Evolutionary conservation across 176 grass and related monocot genomes (phyloP).

Genomic region (Hyparrhenia diplandra): DNA sequence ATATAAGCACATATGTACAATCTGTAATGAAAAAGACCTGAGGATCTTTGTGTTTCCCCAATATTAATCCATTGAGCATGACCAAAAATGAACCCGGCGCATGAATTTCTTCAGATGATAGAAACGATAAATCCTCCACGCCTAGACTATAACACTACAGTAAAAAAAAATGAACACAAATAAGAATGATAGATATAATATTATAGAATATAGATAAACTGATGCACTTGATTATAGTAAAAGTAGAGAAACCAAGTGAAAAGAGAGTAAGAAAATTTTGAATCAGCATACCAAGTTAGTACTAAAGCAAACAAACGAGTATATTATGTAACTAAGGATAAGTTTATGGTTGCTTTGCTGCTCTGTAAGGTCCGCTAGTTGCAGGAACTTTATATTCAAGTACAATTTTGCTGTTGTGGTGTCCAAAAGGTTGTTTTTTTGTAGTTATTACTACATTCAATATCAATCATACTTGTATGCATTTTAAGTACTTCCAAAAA

Average conservation of each 20-base stretch:
- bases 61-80: slow-evolving; percentile 93
- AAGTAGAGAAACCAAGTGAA: background rate
- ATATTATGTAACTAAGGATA: background rate
- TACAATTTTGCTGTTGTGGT: background rate
- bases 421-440: background rate
- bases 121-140: slow-evolving; percentile 65
- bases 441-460: background rate
- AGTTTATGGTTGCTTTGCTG: background rate
- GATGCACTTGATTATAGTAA: too few species aligned
- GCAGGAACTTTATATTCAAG: background rate
- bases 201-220: background rate
- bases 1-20: background rate
- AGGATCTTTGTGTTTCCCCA: slow-evolving; percentile 85
- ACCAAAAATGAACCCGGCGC: slow-evolving; percentile 84
- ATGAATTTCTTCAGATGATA: slow-evolving; percentile 88
- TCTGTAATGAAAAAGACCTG: slow-evolving; percentile 45
- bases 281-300: background rate
- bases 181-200: background rate
- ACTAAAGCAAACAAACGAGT: background rate
- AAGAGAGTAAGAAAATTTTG: background rate
- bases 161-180: slow-evolving; percentile 21
- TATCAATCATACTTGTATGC: background rate
- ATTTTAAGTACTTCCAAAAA: background rate
- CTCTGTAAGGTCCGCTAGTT: background rate
- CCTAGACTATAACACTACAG: slow-evolving; percentile 81